phyloP scores from a whole-genome alignment of 768 basidiomycete species.

The Stropharia rugosoannulata region DNA sequence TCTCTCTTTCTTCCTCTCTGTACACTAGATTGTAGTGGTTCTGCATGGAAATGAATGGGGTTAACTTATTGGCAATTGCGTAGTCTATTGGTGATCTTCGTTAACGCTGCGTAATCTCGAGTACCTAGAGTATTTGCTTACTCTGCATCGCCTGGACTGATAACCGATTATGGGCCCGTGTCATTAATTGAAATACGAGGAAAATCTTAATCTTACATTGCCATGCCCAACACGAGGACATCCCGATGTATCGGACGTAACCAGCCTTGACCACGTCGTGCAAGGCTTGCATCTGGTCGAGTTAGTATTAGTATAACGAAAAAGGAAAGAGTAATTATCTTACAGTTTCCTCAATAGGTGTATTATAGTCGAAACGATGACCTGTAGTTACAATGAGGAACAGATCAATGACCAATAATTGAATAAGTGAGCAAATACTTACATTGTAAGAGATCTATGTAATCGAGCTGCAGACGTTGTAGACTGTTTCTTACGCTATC shows the following conservation, averaged over 20 bases:
- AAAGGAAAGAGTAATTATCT: not conserved
- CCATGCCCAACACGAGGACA: constrained; percentile 55
- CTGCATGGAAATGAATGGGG: constrained; percentile 69
- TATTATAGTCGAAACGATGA: constrained; percentile 56
- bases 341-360: constrained; percentile 58
- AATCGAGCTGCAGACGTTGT: constrained; percentile 70
- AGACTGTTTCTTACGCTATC: constrained; percentile 61
- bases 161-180: too few species aligned
- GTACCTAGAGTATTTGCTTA: constrained; percentile 17
- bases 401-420: not conserved
- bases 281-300: constrained; percentile 58
- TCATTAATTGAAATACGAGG: not conserved
- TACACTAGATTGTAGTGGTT: constrained; percentile 63
- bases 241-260: constrained; percentile 60
- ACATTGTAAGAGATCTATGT: constrained; percentile 77
- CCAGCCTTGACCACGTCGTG: constrained; percentile 69
- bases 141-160: constrained; percentile 59
- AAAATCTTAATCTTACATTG: constrained; percentile 39
- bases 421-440: constrained; percentile 11
- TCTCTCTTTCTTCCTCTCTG: constrained; percentile 64
- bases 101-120: not conserved
- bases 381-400: constrained; percentile 23
- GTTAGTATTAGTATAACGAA: not conserved
- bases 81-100: constrained; percentile 39
- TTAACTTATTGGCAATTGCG: constrained; percentile 54